Percentiles rank a stretch among this genome's conserved stretches.
Conservation (phyloP, 306 rosid species). For the Pyrus betulifolia region DNA sequence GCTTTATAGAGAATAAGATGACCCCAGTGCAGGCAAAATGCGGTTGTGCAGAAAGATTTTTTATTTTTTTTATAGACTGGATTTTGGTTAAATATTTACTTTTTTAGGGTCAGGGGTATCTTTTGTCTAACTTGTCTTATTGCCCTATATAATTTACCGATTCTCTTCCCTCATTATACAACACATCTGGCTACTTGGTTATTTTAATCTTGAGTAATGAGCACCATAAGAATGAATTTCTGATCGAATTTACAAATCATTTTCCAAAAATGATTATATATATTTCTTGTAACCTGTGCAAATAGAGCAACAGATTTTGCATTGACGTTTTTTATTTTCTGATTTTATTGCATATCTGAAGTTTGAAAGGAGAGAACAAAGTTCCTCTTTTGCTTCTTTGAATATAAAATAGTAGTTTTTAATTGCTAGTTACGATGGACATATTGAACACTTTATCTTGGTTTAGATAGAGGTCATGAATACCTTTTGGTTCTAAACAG, state of each 20-base stretch:
- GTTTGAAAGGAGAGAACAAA: background rate
- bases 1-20: background rate
- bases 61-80: background rate
- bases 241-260: background rate
- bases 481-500: conserved; percentile 34
- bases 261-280: no score
- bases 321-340: no score
- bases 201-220: background rate
- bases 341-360: no score
- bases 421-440: background rate
- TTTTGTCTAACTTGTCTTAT: background rate
- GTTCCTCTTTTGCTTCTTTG: background rate
- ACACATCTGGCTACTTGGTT: background rate
- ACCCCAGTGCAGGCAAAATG: background rate
- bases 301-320: no score
- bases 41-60: background rate
- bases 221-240: background rate
- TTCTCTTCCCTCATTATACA: background rate
- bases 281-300: no score
- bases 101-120: background rate
- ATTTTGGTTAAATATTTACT: background rate
- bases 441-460: background rate
- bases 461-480: conserved; percentile 6
- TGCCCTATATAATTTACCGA: background rate
- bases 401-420: no score